phyloP scores from a whole-genome alignment of 129 eudicot species.

The Centrapalus pauciflorus region DNA sequence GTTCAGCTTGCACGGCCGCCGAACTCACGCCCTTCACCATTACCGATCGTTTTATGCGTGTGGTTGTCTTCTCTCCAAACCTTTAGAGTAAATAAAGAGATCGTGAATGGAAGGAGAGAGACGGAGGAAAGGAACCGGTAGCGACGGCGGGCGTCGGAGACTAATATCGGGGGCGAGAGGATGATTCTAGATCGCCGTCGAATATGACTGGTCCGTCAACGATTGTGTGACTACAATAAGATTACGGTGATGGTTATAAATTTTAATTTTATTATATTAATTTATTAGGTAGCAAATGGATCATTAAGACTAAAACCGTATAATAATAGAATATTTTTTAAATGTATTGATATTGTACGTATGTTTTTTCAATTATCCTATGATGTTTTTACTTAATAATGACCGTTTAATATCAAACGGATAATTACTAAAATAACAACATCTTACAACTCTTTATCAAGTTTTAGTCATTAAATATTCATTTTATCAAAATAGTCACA shows the following conservation, averaged over 20 bases:
- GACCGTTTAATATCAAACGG: no score
- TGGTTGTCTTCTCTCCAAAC: background rate
- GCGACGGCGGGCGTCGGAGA: slow-evolving; percentile 2
- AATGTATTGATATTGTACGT: no score
- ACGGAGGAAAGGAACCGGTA: background rate
- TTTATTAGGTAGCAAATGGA: no score
- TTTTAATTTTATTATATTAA: background rate
- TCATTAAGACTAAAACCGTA: no score
- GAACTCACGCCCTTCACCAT: slow-evolving; percentile 29
- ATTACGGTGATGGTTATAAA: background rate
- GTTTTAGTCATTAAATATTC: no score
- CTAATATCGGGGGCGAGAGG: background rate
- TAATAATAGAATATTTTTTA: no score
- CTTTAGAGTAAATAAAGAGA: background rate
- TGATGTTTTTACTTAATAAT: no score
- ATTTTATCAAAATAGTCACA: no score
- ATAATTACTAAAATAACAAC: no score
- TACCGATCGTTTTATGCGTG: background rate
- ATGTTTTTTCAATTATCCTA: no score
- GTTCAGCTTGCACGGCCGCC: slow-evolving; percentile 71
- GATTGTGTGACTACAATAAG: background rate
- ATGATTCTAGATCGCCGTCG: slow-evolving; percentile 18
- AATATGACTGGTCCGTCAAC: slow-evolving; percentile 20
- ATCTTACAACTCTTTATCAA: no score
- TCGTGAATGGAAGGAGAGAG: background rate